A percentile compares a stretch with the other conserved stretches of the same genome.
Evolutionary conservation across 176 grass and related monocot species (phyloP).

Genomic region (Oropetium thomaeum): DNA sequence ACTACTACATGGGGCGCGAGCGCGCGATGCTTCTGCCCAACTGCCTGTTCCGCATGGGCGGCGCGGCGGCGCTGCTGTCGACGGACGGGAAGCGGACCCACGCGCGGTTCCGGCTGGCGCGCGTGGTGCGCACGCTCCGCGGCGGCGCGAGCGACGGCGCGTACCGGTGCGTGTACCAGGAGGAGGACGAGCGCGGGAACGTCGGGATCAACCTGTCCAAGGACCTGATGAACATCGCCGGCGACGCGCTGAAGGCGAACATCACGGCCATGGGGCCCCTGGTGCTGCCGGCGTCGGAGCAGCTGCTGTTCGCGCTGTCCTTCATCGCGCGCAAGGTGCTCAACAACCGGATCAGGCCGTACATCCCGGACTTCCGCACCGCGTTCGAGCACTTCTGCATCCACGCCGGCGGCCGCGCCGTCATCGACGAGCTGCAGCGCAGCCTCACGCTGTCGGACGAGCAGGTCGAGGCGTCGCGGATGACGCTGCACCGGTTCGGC

Average conservation of each 20-base stretch:
- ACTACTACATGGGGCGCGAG: conserved; percentile 60
- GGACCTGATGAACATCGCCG: conserved; percentile 59
- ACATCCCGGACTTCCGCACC: conserved; percentile 69
- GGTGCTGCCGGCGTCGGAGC: conserved; percentile 65
- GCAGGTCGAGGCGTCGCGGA: conserved; percentile 69
- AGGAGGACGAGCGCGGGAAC: conserved; percentile 48
- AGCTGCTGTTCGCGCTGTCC: conserved; percentile 54
- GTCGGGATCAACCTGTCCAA: conserved; percentile 59
- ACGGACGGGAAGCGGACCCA: conserved; percentile 22
- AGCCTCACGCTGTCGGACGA: conserved; percentile 65
- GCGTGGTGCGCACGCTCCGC: conserved; percentile 51
- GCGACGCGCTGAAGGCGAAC: conserved; percentile 61
- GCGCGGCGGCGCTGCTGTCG: conserved; percentile 52
- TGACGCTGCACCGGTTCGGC: conserved; percentile 77
- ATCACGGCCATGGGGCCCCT: conserved; percentile 56
- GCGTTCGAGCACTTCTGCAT: conserved; percentile 99
- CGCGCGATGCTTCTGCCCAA: conserved; percentile 64
- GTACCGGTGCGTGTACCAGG: conserved; percentile 62
- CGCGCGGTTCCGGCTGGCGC: conserved; percentile 51
- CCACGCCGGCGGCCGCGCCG: conserved; percentile 78
- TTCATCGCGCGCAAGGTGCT: conserved; percentile 50
- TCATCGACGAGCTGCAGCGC: conserved; percentile 84
- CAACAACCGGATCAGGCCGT: conserved; percentile 35
- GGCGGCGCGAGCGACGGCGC: conserved; percentile 39
- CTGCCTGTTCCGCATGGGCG: conserved; percentile 77